Base-by-base conservation (phyloP, 208 protist genomes). In the Crithidia mellificae region DNA sequence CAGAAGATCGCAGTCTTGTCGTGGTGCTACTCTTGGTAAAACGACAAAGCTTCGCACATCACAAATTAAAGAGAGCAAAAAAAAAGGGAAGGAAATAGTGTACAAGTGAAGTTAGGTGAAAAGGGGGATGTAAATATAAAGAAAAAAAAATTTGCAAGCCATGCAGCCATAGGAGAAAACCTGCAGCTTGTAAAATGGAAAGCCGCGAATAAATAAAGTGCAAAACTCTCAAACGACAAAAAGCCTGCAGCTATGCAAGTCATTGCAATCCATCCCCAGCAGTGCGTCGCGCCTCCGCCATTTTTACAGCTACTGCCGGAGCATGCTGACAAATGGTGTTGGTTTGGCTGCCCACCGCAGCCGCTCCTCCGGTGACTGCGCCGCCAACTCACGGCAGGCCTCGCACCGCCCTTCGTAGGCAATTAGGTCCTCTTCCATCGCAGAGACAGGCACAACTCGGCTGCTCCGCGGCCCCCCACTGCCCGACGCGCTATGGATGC, bases 361-460 rank as follows among this genome's bases (percentile, higher is more conserved):
- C 29, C 68, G 55, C 27, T 32, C 68, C 43, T 66, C 57, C 15
- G 52, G 38, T 2, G 44, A 43, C 46, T 51, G 53, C 5, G 34
- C 54, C 1, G 29, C 52, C 34, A 68, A 44, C 52, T 67, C 68
- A 3, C 59, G 59, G 19, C 52, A 74, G 8, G 68, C 52, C 34
- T 68, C 52, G 24, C 52, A 63, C 36, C 54, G 3, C 9, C 62
- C 50, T 4, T 30, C 36, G 25, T 25, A 57, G 15, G 24, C 5
- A 15, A 2, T 34, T 25, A 2, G 0, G 49, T 34, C 38, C 25
- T 50, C 15, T 8, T 29, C 1, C 62, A 17, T 4, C 24, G 9
- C 29, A 6, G 24, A 12, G 29, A 4, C 46, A 2, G 8, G 57
- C 2, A 29, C 22, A 2, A 19, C 25, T 1, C 29, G 17, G 53